Conservation (phyloP, 768 basidiomycete genomes). For the Mycena kentingensis region DNA sequence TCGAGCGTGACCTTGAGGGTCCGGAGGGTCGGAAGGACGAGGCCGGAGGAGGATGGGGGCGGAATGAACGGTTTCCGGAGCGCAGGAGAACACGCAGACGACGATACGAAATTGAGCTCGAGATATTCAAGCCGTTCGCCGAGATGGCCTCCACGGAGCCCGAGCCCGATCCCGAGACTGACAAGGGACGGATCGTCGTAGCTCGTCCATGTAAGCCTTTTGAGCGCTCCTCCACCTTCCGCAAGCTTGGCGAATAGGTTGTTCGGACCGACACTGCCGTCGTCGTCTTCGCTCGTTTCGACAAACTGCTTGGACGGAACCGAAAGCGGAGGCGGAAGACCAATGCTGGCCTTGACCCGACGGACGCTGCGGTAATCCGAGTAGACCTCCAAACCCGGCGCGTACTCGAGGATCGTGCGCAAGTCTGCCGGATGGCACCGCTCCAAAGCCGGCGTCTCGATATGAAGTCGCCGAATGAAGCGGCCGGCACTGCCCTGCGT, state of each 20-base stretch:
- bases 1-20: constrained; percentile 72
- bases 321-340: constrained; percentile 23
- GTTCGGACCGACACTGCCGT: constrained; percentile 52
- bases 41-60: constrained; percentile 30
- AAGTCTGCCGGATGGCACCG: constrained; percentile 68
- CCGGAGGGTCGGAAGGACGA: constrained; percentile 62
- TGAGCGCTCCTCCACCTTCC: constrained; percentile 52
- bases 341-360: constrained; percentile 36
- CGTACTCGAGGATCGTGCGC: constrained; percentile 66
- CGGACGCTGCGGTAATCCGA: constrained; percentile 68
- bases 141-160: constrained; percentile 50
- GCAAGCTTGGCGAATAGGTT: constrained; percentile 62
- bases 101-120: constrained; percentile 61
- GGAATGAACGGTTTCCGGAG: constrained; percentile 8
- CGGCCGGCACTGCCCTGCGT: constrained; percentile 37
- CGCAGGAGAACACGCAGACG: constrained; percentile 17
- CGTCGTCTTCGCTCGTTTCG: constrained; percentile 36
- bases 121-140: constrained; percentile 64
- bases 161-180: constrained; percentile 22
- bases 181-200: constrained; percentile 65
- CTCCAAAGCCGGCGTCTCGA: constrained; percentile 67
- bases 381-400: constrained; percentile 60
- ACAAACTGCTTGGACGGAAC: not conserved
- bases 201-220: constrained; percentile 69
- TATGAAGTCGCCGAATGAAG: constrained; percentile 65